phyloP scores from a whole-genome alignment of 129 eudicot species.

The Kitagawia praeruptora region DNA sequence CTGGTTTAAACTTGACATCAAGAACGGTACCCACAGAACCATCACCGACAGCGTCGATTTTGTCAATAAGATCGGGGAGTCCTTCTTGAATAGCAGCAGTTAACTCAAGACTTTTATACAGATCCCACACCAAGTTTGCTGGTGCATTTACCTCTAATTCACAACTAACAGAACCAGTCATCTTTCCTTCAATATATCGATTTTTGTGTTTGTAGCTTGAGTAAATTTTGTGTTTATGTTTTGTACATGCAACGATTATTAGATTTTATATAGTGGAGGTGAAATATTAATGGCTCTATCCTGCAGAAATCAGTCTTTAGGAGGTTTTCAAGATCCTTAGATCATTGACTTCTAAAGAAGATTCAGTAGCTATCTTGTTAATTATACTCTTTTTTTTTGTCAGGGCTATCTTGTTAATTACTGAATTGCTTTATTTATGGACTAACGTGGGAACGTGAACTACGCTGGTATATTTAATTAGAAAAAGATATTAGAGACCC shows the following conservation, averaged over 20 bases:
- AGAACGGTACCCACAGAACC: slow-evolving; percentile 25
- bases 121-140: background rate
- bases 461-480: no score
- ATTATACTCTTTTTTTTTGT: no score
- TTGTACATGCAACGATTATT: background rate
- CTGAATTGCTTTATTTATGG: no score
- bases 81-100: background rate
- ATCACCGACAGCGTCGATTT: slow-evolving; percentile 23
- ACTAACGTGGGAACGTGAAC: no score
- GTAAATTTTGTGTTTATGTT: background rate
- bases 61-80: slow-evolving; percentile 9
- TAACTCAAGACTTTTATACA: background rate
- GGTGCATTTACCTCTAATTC: background rate
- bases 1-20: slow-evolving; percentile 21
- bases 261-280: background rate
- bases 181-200: background rate
- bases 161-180: background rate
- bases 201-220: no score
- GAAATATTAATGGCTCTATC: no score
- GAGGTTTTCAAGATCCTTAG: no score
- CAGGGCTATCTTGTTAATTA: no score
- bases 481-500: no score
- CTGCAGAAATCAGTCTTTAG: no score
- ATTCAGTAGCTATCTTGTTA: no score
- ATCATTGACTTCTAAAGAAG: no score